These are phyloP conservation scores for Phoenix dactylifera DNA, from an alignment of 176 grass and related monocot species.

Conservation along the genomic window DNA sequence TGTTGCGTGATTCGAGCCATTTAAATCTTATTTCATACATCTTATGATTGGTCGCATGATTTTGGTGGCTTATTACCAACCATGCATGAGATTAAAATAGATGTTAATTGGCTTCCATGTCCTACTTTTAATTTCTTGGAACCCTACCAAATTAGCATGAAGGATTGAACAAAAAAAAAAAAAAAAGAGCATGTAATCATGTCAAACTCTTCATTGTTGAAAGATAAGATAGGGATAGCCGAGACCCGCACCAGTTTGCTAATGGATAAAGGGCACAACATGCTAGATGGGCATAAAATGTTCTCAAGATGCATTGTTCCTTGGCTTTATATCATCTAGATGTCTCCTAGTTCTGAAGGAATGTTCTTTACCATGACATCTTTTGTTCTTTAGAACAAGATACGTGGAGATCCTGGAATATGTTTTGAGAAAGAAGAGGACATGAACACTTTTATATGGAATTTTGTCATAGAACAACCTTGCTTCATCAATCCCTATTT, in stretches of 20 bases:
- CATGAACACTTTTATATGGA: background rate
- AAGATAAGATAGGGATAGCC: slow-evolving; percentile 8
- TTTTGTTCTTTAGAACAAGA: slow-evolving; percentile 8
- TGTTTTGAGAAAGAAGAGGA: background rate
- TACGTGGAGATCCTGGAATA: slow-evolving; percentile 3
- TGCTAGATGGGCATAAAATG: slow-evolving; percentile 17
- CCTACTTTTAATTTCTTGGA: no score
- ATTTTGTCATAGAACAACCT: background rate
- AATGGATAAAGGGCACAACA: slow-evolving; percentile 66
- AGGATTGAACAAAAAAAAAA: background rate
- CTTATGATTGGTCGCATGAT: slow-evolving; percentile 7
- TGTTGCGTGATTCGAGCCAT: background rate
- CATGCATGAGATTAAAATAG: background rate
- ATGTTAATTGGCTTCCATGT: background rate
- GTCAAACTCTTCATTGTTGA: background rate
- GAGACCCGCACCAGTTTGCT: slow-evolving; percentile 39
- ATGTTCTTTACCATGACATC: background rate
- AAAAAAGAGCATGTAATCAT: background rate
- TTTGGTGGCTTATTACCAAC: background rate
- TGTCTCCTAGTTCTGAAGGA: slow-evolving; percentile 9
- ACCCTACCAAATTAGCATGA: background rate
- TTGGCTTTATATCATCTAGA: slow-evolving; percentile 39
- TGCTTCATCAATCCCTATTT: background rate
- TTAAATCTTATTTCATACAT: background rate
- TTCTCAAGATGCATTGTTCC: slow-evolving; percentile 5